A percentile compares a stretch with the other conserved stretches of the same genome.
phyloP scores from a whole-genome alignment of 164 flowering plant species.

The Umbellularia californica region DNA sequence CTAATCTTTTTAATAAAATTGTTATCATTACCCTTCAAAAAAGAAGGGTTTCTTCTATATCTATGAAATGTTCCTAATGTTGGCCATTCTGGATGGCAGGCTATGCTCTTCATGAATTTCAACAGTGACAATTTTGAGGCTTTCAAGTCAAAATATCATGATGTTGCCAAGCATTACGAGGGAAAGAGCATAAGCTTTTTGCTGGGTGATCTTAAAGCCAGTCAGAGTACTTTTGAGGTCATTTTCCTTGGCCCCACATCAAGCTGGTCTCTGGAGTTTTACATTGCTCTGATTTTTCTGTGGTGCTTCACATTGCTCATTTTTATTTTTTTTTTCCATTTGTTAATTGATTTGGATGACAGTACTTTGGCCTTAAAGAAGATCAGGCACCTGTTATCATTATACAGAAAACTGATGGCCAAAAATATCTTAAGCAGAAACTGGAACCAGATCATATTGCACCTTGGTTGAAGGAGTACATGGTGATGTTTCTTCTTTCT shows the following conservation, averaged over 20 bases:
- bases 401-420: slow-evolving; percentile 49
- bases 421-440: slow-evolving; percentile 25
- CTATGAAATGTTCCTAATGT: neutral
- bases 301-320: neutral
- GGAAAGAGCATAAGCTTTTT: slow-evolving; percentile 59
- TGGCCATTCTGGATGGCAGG: slow-evolving; percentile 2
- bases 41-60: no score
- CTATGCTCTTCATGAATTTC: slow-evolving; percentile 3
- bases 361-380: slow-evolving; percentile 78
- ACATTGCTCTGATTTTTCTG: neutral
- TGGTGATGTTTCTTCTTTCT: slow-evolving; percentile 33
- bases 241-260: slow-evolving; percentile 2
- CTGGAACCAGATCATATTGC: slow-evolving; percentile 2
- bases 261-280: neutral
- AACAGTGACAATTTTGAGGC: slow-evolving; percentile 29
- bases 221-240: slow-evolving; percentile 75
- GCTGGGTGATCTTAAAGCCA: slow-evolving; percentile 71
- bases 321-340: neutral
- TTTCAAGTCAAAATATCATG: slow-evolving; percentile 50
- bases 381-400: slow-evolving; percentile 74
- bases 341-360: slow-evolving; percentile 14
- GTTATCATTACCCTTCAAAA: no score
- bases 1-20: no score
- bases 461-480: slow-evolving; percentile 74
- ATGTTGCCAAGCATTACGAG: slow-evolving; percentile 52